These are phyloP conservation scores for Xylaria sp. DNA, from an alignment of 2,329 filamentous ascomycete genomes.

Conservation along the genomic window DNA sequence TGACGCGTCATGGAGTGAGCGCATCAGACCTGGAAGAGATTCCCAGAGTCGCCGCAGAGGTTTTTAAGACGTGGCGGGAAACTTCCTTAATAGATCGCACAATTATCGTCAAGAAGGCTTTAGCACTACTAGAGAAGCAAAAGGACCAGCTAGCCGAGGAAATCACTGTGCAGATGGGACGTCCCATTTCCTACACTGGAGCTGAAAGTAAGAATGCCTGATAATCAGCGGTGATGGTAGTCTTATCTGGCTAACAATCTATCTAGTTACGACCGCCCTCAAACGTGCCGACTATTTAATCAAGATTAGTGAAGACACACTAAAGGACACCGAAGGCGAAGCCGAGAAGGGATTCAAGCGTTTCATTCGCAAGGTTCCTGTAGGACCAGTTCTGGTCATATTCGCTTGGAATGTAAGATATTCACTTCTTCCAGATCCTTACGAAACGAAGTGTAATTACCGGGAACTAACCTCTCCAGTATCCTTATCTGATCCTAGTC, in stretches of 20 bases:
- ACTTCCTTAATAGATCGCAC: slow-evolving; percentile 81
- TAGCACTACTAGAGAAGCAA: slow-evolving; percentile 75
- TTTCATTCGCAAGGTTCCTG: slow-evolving; percentile 87
- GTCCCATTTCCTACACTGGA: slow-evolving; percentile 86
- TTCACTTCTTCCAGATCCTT: neutral
- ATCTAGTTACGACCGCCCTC: slow-evolving; percentile 78
- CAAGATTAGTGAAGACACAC: slow-evolving; percentile 80
- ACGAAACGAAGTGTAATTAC: neutral
- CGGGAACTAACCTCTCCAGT: slow-evolving; percentile 63
- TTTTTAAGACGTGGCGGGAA: slow-evolving; percentile 81
- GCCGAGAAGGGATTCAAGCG: slow-evolving; percentile 88
- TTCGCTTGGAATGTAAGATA: slow-evolving; percentile 93
- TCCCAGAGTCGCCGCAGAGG: slow-evolving; percentile 76
- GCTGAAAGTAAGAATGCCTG: slow-evolving; percentile 66
- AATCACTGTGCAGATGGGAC: slow-evolving; percentile 93
- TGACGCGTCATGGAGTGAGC: slow-evolving; percentile 81
- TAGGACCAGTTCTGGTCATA: slow-evolving; percentile 87
- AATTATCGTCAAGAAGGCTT: slow-evolving; percentile 81
- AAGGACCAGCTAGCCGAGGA: slow-evolving; percentile 86
- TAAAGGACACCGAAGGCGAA: slow-evolving; percentile 85
- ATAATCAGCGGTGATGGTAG: neutral
- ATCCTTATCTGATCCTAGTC: slow-evolving; percentile 92
- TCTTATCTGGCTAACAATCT: slow-evolving; percentile 32
- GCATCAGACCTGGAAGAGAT: slow-evolving; percentile 75
- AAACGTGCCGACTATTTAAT: slow-evolving; percentile 87